These are phyloP conservation scores for Rhodomyrtus tomentosa DNA, from an alignment of 345 rosid genomes.

Conservation along the genomic window DNA sequence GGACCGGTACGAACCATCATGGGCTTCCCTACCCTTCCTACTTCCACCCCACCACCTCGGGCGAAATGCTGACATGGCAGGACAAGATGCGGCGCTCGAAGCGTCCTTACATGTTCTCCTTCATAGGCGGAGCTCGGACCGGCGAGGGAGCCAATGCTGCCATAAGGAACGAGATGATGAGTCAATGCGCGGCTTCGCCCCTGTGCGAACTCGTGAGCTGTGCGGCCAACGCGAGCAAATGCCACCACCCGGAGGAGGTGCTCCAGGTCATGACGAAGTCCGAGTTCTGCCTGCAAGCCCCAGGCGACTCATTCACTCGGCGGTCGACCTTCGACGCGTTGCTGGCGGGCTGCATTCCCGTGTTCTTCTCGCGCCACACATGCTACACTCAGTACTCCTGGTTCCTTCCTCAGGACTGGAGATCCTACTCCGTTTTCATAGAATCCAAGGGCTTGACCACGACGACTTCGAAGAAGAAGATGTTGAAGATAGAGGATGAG, in stretches of 20 bases:
- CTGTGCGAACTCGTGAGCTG: slow-evolving; percentile 27
- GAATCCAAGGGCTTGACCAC: background rate
- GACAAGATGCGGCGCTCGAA: slow-evolving; percentile 2
- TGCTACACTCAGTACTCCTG: slow-evolving; percentile 45
- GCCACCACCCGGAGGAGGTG: slow-evolving; percentile 12
- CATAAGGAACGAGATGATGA: slow-evolving; percentile 33
- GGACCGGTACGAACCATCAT: slow-evolving; percentile 26
- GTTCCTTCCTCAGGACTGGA: slow-evolving; percentile 25
- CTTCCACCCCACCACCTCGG: slow-evolving; percentile 36
- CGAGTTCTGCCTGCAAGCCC: slow-evolving; percentile 44
- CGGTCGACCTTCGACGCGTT: slow-evolving; percentile 41
- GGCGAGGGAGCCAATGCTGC: slow-evolving; percentile 24
- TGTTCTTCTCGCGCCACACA: slow-evolving; percentile 46
- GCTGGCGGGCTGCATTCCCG: slow-evolving; percentile 47
- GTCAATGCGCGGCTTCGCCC: slow-evolving; percentile 29
- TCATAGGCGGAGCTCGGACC: slow-evolving; percentile 37
- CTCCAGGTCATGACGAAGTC: slow-evolving; percentile 26
- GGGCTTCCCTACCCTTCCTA: slow-evolving; percentile 57
- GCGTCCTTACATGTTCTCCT: slow-evolving; percentile 37
- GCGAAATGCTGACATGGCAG: slow-evolving; percentile 36
- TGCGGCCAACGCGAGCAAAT: slow-evolving; percentile 4
- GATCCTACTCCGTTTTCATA: slow-evolving; percentile 31
- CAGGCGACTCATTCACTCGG: slow-evolving; percentile 50
- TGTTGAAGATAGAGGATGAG: slow-evolving; percentile 20
- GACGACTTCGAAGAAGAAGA: background rate